Conservation (phyloP, 2,329 filamentous ascomycete species). For the Metarhizium humberi region DNA sequence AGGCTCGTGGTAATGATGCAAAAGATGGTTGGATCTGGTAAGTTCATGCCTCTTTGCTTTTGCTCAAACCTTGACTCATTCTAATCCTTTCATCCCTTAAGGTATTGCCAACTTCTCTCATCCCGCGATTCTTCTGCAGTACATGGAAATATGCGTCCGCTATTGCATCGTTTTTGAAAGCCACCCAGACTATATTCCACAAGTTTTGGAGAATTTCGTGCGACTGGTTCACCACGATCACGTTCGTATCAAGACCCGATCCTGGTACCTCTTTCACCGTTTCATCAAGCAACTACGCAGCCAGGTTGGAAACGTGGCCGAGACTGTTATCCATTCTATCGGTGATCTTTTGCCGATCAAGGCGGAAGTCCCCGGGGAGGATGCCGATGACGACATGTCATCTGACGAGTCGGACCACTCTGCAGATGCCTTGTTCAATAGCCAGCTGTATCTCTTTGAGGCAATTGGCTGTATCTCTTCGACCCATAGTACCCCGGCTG, state of each 20-base stretch:
- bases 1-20: constrained; percentile 86
- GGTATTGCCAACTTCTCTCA: constrained; percentile 80
- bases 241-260: constrained; percentile 76
- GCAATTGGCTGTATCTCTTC: constrained; percentile 90
- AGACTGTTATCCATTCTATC: constrained; percentile 85
- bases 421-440: constrained; percentile 82
- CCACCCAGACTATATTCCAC: constrained; percentile 71
- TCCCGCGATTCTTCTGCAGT: constrained; percentile 86
- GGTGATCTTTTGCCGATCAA: constrained; percentile 82
- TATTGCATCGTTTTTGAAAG: constrained; percentile 90
- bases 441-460: constrained; percentile 89
- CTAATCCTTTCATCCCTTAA: constrained; percentile 21
- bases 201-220: constrained; percentile 85
- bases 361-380: constrained; percentile 71
- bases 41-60: constrained; percentile 18
- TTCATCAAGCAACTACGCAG: constrained; percentile 80
- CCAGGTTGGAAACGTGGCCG: constrained; percentile 80
- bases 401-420: constrained; percentile 87
- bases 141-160: constrained; percentile 96
- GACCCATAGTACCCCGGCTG: constrained; percentile 62
- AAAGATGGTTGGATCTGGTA: constrained; percentile 89
- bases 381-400: constrained; percentile 84
- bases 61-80: background rate
- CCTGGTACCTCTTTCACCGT: constrained; percentile 94
- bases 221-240: constrained; percentile 81